Percentiles rank a stretch among this genome's conserved stretches.
phyloP scores from a whole-genome alignment of 176 grass and related monocot genomes.

The Oryza brachyantha region DNA sequence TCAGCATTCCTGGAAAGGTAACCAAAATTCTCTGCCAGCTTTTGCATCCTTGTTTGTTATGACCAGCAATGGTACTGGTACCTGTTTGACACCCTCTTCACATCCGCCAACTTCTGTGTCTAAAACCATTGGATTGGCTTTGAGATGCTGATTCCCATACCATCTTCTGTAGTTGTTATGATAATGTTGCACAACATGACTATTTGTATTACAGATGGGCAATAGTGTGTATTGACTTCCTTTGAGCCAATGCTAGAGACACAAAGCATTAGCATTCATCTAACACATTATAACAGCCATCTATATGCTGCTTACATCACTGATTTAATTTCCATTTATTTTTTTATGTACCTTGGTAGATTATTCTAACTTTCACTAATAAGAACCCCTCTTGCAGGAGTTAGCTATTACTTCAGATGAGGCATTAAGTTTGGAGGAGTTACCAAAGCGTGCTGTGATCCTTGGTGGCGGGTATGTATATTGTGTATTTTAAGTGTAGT shows the following conservation, averaged over 20 bases:
- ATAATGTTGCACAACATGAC: background rate
- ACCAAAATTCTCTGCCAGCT: background rate
- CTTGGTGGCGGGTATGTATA: slow-evolving; percentile 80
- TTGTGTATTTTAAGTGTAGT: background rate
- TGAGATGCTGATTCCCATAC: background rate
- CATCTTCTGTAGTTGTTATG: background rate
- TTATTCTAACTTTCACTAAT: too few species aligned
- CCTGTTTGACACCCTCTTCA: background rate
- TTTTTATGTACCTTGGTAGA: background rate
- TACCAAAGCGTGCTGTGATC: slow-evolving; percentile 80
- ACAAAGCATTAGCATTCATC: background rate
- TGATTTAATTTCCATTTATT: background rate
- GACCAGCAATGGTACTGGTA: background rate
- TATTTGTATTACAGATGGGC: background rate
- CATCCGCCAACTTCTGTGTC: background rate
- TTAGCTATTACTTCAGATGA: slow-evolving; percentile 96
- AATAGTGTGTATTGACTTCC: too few species aligned
- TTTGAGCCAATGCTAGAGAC: too few species aligned
- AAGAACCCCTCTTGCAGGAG: slow-evolving; percentile 60
- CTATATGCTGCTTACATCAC: background rate
- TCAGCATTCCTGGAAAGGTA: slow-evolving; percentile 90
- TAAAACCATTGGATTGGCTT: background rate
- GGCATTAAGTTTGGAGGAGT: slow-evolving; percentile 91
- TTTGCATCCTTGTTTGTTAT: background rate
- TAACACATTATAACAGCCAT: background rate